These are phyloP conservation scores for Bidens hawaiensis DNA, from an alignment of 140 eudicot species.

Conservation along the genomic window DNA sequence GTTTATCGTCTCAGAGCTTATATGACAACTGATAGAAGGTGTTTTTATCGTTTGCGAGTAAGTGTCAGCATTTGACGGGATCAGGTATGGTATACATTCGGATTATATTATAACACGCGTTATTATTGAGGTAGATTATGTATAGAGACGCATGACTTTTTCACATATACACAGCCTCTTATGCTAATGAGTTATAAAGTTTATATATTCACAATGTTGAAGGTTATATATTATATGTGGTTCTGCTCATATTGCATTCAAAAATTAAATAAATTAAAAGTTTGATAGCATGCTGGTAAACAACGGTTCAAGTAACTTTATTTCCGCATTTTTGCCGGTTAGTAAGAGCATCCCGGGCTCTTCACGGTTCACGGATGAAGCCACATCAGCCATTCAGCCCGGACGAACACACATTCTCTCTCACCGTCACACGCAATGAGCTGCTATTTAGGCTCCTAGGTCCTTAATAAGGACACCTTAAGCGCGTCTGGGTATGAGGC, in stretches of 20 bases:
- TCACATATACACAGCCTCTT: conserved; percentile 5
- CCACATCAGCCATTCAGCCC: too few relatives aligned
- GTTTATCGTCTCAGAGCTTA: conserved; percentile 1
- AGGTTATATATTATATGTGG: background rate
- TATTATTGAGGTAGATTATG: conserved; percentile 17
- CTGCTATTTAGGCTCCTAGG: too few relatives aligned
- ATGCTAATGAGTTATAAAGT: conserved; percentile 15
- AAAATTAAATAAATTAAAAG: too few relatives aligned
- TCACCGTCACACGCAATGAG: too few relatives aligned
- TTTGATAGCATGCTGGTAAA: too few relatives aligned
- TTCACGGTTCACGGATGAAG: too few relatives aligned
- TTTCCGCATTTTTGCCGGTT: too few relatives aligned
- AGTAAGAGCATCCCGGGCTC: too few relatives aligned
- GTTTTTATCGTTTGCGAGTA: background rate
- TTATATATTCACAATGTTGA: conserved; percentile 3
- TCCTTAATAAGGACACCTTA: too few relatives aligned
- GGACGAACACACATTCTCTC: too few relatives aligned
- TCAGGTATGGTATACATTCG: conserved; percentile 1
- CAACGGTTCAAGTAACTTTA: too few relatives aligned
- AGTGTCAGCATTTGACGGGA: background rate
- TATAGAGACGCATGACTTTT: conserved; percentile 13
- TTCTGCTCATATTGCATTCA: conserved; percentile 1
- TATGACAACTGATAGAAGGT: background rate
- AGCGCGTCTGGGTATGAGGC: too few relatives aligned
- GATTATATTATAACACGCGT: background rate